phyloP scores from a whole-genome alignment of 768 basidiomycete genomes.

The Mycena metata region DNA sequence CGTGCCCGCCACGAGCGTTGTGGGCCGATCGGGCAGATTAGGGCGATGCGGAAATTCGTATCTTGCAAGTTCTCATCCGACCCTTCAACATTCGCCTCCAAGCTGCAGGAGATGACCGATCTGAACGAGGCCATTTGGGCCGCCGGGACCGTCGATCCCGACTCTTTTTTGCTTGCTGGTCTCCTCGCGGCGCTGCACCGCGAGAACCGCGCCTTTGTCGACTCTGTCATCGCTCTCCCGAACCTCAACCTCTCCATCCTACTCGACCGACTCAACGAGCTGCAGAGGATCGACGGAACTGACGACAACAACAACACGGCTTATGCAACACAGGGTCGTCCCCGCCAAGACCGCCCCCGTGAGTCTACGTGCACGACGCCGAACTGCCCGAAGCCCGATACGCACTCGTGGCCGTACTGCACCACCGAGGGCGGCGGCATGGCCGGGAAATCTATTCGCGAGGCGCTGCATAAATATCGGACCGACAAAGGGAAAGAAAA shows the following conservation, averaged over 20 bases:
- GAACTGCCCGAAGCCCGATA: background rate
- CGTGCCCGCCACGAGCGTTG: too few species aligned
- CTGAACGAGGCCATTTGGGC: background rate
- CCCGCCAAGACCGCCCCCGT: too few species aligned
- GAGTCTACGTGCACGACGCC: background rate
- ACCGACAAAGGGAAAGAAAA: too few species aligned
- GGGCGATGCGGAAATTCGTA: background rate
- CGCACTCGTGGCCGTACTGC: constrained; percentile 12
- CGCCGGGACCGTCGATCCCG: background rate
- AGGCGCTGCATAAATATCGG: constrained; percentile 2
- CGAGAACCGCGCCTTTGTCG: background rate
- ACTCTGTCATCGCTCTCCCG: background rate
- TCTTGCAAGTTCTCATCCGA: background rate
- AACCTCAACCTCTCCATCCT: background rate
- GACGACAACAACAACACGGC: too few species aligned
- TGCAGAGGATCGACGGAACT: too few species aligned
- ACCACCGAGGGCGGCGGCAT: constrained; percentile 19
- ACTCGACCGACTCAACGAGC: background rate
- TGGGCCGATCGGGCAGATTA: too few species aligned
- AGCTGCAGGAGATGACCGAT: background rate
- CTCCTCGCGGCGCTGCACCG: background rate
- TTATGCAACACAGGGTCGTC: too few species aligned
- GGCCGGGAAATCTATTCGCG: constrained; percentile 17
- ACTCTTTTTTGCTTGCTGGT: background rate
- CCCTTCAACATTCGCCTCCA: background rate